These are phyloP conservation scores for Trichophyton rubrum DNA, from an alignment of 2,329 filamentous ascomycete genomes.

Conservation along the genomic window DNA sequence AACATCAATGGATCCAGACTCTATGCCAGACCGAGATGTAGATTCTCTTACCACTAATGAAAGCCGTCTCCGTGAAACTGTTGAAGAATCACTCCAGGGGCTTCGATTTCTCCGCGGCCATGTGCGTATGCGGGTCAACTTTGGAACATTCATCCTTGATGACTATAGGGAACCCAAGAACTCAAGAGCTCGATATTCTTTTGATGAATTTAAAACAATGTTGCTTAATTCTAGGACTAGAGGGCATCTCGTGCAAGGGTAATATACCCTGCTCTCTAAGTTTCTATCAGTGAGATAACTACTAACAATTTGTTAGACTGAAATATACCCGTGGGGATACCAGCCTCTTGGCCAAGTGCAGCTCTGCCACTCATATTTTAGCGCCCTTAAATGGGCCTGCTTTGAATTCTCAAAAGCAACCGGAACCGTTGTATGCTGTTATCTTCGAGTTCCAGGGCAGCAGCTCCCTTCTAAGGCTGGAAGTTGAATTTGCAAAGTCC, in stretches of 20 bases:
- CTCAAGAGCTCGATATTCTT: slow-evolving; percentile 18
- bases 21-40: slow-evolving; percentile 16
- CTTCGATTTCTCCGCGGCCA: slow-evolving; percentile 24
- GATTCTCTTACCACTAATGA: slow-evolving; percentile 22
- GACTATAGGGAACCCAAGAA: slow-evolving; percentile 23
- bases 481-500: slow-evolving; percentile 24
- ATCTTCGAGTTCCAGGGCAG: slow-evolving; percentile 30
- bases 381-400: slow-evolving; percentile 17
- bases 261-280: slow-evolving; percentile 9
- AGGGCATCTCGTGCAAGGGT: slow-evolving; percentile 29
- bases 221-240: slow-evolving; percentile 25
- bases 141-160: slow-evolving; percentile 31
- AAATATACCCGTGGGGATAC: slow-evolving; percentile 19
- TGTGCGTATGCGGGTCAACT: slow-evolving; percentile 31
- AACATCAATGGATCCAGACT: slow-evolving; percentile 12
- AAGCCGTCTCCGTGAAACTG: slow-evolving; percentile 19
- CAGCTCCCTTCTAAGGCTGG: slow-evolving; percentile 25
- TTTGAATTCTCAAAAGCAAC: slow-evolving; percentile 15
- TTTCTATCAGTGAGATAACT: not conserved
- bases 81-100: slow-evolving; percentile 23
- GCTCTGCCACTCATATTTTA: slow-evolving; percentile 20
- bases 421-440: slow-evolving; percentile 26
- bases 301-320: slow-evolving; percentile 5
- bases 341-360: slow-evolving; percentile 21
- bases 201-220: slow-evolving; percentile 33